Evolutionary conservation across 2,329 filamentous ascomycete species (phyloP).

Genomic region (Ophiostoma tasmaniense): DNA sequence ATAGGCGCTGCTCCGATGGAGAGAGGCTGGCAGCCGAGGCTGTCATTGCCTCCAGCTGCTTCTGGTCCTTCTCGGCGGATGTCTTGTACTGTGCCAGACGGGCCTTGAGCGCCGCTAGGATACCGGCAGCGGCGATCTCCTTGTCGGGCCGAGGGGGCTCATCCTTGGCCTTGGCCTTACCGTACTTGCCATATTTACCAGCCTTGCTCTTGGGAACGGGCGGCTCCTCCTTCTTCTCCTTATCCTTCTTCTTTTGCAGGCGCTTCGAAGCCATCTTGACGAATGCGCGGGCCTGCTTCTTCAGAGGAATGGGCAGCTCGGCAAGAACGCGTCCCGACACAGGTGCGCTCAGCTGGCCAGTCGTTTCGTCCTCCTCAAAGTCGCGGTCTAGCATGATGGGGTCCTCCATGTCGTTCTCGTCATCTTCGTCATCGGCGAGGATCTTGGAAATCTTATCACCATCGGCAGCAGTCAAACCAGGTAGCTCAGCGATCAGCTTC

Average conservation of each 20-base stretch:
- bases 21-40: constrained; percentile 4
- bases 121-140: constrained; percentile 33
- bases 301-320: constrained; percentile 42
- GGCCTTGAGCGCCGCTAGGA: constrained; percentile 27
- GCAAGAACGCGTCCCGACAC: constrained; percentile 27
- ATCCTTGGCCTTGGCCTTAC: background rate
- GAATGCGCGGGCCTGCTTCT: constrained; percentile 42
- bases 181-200: constrained; percentile 13
- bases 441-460: constrained; percentile 37
- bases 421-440: constrained; percentile 33
- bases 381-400: constrained; percentile 60
- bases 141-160: constrained; percentile 11
- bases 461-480: constrained; percentile 23
- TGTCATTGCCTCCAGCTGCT: constrained; percentile 9
- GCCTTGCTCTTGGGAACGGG: constrained; percentile 22
- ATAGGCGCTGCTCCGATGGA: constrained; percentile 14
- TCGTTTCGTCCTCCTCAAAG: constrained; percentile 41
- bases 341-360: constrained; percentile 34
- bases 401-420: constrained; percentile 64
- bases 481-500: constrained; percentile 19
- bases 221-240: constrained; percentile 25
- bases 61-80: constrained; percentile 26
- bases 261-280: constrained; percentile 39
- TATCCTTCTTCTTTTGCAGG: constrained; percentile 10
- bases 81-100: constrained; percentile 26